These are phyloP conservation scores for Fomitopsis betulina DNA, from an alignment of 1,284 basidiomycete species.

Conservation along the genomic window DNA sequence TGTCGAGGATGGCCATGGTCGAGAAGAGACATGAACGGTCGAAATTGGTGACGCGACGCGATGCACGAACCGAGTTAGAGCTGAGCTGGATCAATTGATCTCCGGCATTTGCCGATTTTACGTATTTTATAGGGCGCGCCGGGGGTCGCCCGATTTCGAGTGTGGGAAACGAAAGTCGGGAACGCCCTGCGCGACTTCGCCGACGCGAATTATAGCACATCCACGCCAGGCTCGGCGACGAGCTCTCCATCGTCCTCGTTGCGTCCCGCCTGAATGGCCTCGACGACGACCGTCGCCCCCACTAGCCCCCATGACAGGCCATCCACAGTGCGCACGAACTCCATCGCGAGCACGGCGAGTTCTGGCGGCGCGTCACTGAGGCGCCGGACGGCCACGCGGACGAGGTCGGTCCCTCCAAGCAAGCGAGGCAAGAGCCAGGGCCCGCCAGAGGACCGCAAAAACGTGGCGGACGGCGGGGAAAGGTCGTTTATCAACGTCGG, in stretches of 20 bases:
- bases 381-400: constrained; percentile 29
- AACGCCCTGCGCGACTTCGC: not conserved
- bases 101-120: not conserved
- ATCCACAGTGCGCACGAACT: constrained; percentile 35
- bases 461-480: constrained; percentile 11
- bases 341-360: constrained; percentile 36
- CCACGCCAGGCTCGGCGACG: constrained; percentile 3
- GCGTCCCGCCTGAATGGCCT: constrained; percentile 26
- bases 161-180: not conserved
- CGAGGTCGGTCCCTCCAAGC: constrained; percentile 19
- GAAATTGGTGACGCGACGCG: not conserved
- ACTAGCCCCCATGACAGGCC: constrained; percentile 8
- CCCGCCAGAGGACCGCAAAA: constrained; percentile 12
- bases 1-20: constrained; percentile 3
- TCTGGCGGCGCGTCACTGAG: constrained; percentile 28
- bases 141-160: not conserved
- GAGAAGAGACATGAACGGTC: not conserved
- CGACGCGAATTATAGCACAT: not conserved
- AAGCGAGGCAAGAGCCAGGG: constrained; percentile 17
- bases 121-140: not conserved
- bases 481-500: constrained; percentile 13
- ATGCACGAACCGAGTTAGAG: not conserved
- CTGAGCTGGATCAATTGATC: not conserved
- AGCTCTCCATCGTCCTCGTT: constrained; percentile 14
- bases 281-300: constrained; percentile 21